Evolutionary conservation across 2,329 filamentous ascomycete species (phyloP), one percentile per base, ranked within the genome.

Genomic region (Colletotrichum endophyticum): DNA sequence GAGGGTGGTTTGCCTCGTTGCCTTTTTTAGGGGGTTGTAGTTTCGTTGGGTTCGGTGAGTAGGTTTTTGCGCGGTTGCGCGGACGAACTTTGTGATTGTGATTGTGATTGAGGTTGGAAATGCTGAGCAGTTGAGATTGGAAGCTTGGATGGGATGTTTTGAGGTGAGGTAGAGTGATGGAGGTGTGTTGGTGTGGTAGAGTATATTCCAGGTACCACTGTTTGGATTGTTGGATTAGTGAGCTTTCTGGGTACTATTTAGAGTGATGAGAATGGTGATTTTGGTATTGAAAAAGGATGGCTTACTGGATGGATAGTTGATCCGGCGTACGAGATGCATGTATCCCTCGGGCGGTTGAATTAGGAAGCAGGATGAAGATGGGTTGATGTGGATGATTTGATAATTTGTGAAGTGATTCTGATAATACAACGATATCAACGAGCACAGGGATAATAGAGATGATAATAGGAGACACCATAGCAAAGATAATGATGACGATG

Each of bases 391-490:
- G 16, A 19, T 39, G 7, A 8, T 16, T 16, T 39, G 34, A 2
- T 7, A 8, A 2, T 16, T 5, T 39, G 2, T 39, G 34, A 39
- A 16, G 15, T 39, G 34, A 16, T 16, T n/a, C n/a, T 19, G 2
- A 39, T 39, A 7, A 36, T 8, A 19, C 1, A 39, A 16, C 8
- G 8, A 39, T 39, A 3, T 19, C 5, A 4, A 39, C 1, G 4
- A 39, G 4, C 36, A 39, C 0, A 19, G 36, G 0, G 8, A 1
- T 39, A 19, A 16, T 39, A 19, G 4, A 39, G 8, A 39, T 19
- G 36, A 39, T 2, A 7, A 8, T 39, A 1, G 8, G 15, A 19
- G 15, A 39, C 0, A 39, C 0, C 0, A 39, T 0, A 39, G 15
- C 15, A 36, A 16, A 34, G 13, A 34, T 7, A 15, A 15, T 34